Percentiles rank a stretch among this genome's conserved stretches.
phyloP scores from a whole-genome alignment of 2,329 filamentous ascomycete genomes.

The Apiospora phragmitis region DNA sequence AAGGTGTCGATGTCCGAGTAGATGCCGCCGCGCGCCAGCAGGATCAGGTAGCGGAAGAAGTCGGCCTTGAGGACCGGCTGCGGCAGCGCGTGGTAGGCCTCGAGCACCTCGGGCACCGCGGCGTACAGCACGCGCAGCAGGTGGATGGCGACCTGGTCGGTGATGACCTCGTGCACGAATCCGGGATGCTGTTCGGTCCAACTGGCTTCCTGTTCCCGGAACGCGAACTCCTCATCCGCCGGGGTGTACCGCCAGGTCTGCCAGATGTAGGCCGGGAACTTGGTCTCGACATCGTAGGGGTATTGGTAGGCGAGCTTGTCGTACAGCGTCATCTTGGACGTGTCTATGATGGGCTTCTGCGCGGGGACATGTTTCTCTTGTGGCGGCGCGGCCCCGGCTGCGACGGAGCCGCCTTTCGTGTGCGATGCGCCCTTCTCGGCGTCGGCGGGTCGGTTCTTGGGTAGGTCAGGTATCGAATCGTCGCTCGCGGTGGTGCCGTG shows the following conservation, averaged over 20 bases:
- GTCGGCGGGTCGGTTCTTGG: slow-evolving; percentile 26
- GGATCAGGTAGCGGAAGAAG: slow-evolving; percentile 74
- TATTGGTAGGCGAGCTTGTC: slow-evolving; percentile 91
- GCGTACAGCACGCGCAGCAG: slow-evolving; percentile 86
- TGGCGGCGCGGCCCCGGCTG: slow-evolving; percentile 13
- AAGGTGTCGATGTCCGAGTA: slow-evolving; percentile 94
- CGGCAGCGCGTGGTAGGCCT: slow-evolving; percentile 73
- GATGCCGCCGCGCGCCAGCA: slow-evolving; percentile 61
- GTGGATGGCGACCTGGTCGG: slow-evolving; percentile 81
- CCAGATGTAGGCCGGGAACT: slow-evolving; percentile 98
- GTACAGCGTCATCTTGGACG: slow-evolving; percentile 69
- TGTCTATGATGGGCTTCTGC: slow-evolving; percentile 68
- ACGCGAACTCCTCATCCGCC: slow-evolving; percentile 72
- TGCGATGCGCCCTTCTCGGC: slow-evolving; percentile 15
- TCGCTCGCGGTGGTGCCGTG: slow-evolving; percentile 26
- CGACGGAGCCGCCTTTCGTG: slow-evolving; percentile 17
- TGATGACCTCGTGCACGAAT: slow-evolving; percentile 95
- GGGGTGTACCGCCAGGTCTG: slow-evolving; percentile 96
- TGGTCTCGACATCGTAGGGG: slow-evolving; percentile 83
- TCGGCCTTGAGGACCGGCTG: slow-evolving; percentile 77
- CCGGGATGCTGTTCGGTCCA: slow-evolving; percentile 87
- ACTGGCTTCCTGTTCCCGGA: slow-evolving; percentile 82
- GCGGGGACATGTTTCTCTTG: slow-evolving; percentile 35
- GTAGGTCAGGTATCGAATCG: slow-evolving; percentile 19
- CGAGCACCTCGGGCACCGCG: slow-evolving; percentile 73